Percentiles rank a stretch among this genome's conserved stretches.
Conservation (phyloP, 1,284 basidiomycete species). For the Ceratobasidium sp. region DNA sequence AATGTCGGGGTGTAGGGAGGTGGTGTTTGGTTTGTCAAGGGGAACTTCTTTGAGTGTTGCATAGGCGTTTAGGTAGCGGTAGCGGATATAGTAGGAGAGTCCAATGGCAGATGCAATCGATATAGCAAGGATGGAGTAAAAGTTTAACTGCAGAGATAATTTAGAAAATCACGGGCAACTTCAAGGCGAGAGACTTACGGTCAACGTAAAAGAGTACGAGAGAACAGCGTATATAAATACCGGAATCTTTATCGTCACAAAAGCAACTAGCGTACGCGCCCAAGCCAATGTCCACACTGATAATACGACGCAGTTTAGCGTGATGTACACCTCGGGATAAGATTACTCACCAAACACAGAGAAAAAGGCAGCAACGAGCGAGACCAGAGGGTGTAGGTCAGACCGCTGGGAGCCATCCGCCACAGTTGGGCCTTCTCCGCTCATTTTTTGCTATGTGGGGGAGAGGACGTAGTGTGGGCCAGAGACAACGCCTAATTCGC, state of each 20-base stretch:
- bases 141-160: constrained; percentile 70
- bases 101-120: constrained; percentile 73
- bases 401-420: neutral
- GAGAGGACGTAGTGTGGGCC: too few relatives aligned
- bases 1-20: constrained; percentile 88
- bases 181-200: constrained; percentile 60
- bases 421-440: neutral
- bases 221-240: constrained; percentile 78
- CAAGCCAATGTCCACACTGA: constrained; percentile 84
- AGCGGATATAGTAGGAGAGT: constrained; percentile 85
- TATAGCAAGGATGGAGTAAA: constrained; percentile 85
- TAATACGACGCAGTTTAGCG: constrained; percentile 25
- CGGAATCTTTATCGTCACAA: constrained; percentile 83
- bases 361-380: constrained; percentile 82
- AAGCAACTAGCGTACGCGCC: constrained; percentile 73
- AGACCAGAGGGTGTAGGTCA: constrained; percentile 68
- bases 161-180: constrained; percentile 29
- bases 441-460: too few relatives aligned
- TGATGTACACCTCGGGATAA: constrained; percentile 1
- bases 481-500: too few relatives aligned
- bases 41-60: constrained; percentile 88
- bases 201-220: constrained; percentile 89
- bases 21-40: constrained; percentile 77
- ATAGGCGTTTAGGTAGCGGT: constrained; percentile 80
- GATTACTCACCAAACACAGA: constrained; percentile 76